These are phyloP conservation scores for Podospora pseudopauciseta DNA, from an alignment of 495 filamentous ascomycete species.

Conservation along the genomic window DNA sequence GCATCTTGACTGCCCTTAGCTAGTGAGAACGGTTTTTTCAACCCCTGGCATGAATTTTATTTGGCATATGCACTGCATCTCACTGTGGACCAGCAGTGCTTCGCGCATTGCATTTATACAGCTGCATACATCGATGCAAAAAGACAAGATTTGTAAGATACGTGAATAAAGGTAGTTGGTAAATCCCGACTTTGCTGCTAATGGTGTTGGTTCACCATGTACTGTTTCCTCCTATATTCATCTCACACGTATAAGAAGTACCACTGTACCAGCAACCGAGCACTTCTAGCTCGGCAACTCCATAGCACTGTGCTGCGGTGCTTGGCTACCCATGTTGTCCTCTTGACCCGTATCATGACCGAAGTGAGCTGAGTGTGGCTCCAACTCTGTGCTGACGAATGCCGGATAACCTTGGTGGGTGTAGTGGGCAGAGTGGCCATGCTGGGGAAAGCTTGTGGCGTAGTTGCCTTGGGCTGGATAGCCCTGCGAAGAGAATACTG, in stretches of 20 bases:
- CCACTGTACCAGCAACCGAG: background rate
- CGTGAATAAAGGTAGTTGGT: no score
- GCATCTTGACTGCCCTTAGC: no score
- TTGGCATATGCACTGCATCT: no score
- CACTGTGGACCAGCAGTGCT: no score
- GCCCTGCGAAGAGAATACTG: background rate
- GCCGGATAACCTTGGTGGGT: background rate
- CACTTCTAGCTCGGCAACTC: background rate
- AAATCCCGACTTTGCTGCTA: no score
- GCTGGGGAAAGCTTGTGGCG: background rate
- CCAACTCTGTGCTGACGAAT: background rate
- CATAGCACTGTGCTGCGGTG: background rate
- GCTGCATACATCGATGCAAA: no score
- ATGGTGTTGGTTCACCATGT: no score
- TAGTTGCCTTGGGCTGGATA: background rate
- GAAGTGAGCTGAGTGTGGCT: background rate
- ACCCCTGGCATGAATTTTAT: no score
- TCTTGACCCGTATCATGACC: background rate
- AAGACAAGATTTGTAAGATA: no score
- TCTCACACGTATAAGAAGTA: background rate
- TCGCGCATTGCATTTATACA: no score
- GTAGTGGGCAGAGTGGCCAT: background rate
- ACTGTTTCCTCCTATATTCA: no score
- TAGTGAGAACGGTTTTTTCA: no score
- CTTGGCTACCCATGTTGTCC: background rate